phyloP scores from a whole-genome alignment of 1,139 yeast genomes.

The Protomyces pachydermus region DNA sequence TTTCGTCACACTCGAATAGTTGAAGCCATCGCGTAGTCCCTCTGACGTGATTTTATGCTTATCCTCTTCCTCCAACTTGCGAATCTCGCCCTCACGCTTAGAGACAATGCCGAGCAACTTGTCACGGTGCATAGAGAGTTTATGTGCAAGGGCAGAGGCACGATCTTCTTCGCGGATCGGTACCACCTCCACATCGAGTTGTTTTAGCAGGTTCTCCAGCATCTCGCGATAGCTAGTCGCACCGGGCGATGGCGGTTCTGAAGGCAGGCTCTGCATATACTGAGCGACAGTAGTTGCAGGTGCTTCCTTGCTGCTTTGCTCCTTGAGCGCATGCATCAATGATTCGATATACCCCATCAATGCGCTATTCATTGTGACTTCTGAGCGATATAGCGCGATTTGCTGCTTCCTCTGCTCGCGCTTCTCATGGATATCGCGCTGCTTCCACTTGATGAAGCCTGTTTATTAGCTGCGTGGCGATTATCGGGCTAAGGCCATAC shows the following conservation, averaged over 20 bases:
- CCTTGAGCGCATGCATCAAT: slow-evolving; percentile 43
- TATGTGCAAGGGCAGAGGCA: slow-evolving; percentile 33
- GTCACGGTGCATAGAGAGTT: slow-evolving; percentile 38
- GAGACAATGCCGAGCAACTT: slow-evolving; percentile 42
- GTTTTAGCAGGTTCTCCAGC: slow-evolving; percentile 82
- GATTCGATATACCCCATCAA: slow-evolving; percentile 68
- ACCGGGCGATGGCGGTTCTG: slow-evolving; percentile 49
- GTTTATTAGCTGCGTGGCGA: neutral
- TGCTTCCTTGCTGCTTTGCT: neutral
- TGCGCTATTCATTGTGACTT: slow-evolving; percentile 68
- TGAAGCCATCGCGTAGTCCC: slow-evolving; percentile 92
- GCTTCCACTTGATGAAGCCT: slow-evolving; percentile 84
- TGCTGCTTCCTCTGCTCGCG: slow-evolving; percentile 74
- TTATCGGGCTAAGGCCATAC: slow-evolving; percentile 40
- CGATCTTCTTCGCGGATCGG: slow-evolving; percentile 36
- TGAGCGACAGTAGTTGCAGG: slow-evolving; percentile 26
- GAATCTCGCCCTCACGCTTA: slow-evolving; percentile 64
- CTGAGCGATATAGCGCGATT: slow-evolving; percentile 68
- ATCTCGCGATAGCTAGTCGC: slow-evolving; percentile 78
- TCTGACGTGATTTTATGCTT: slow-evolving; percentile 75
- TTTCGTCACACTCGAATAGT: slow-evolving; percentile 71
- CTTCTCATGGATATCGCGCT: slow-evolving; percentile 92
- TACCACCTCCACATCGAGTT: slow-evolving; percentile 56
- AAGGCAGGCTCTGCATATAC: slow-evolving; percentile 39
- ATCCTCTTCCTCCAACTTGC: slow-evolving; percentile 65